Base-by-base conservation (phyloP, 768 basidiomycete species). In the Lactifluus hygrophoroides region DNA sequence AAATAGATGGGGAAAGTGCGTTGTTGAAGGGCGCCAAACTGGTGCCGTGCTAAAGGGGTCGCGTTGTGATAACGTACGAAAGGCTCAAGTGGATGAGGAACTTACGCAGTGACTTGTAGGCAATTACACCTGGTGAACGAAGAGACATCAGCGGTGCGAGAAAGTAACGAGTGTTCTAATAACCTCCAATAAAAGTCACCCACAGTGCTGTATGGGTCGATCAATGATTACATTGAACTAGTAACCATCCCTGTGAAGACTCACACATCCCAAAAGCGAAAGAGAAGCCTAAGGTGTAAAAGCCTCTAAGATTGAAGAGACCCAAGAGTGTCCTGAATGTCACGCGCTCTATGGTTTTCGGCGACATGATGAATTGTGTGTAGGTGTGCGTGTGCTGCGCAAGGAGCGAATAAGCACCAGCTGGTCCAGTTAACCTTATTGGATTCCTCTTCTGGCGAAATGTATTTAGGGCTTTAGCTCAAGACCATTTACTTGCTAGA, bases 1-100 rank as follows among this genome's bases (percentile, higher is more conserved):
- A 92, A 92, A 71, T 88, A 91, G 61, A 86, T 69, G 1, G 90
- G 87, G 71, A 88, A 88, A 0, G 78, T 81, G 65, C 78, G 80
- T 66, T 88, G 82, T 66, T 92, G 90, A 34, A 93, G 77, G 42
- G 77, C 73, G 10, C 84, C 80, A 60, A 92, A 92, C 58, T 86
- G 83, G 49, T 83, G 79, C 47, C 87, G 80, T 17, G 88, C 83
- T 86, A 58, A 21, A 10, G 35, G 40, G 23, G 38, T n/a, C n/a
- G n/a, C n/a, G 28, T 14, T 25, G 49, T 44, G 32, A 28, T 9
- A 40, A 35, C 17, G 2, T 5, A 32, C 16, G 46, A 34, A 21
- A 7, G 16, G 23, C 37, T 27, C 48, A 13, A 32, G 14, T 59
- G 51, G 42, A 57, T 21, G 21, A 37, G 56, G 47, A 10, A 72